Evolutionary conservation across 345 rosid genomes (phyloP).

Genomic region (Rhodamnia rubescens): DNA sequence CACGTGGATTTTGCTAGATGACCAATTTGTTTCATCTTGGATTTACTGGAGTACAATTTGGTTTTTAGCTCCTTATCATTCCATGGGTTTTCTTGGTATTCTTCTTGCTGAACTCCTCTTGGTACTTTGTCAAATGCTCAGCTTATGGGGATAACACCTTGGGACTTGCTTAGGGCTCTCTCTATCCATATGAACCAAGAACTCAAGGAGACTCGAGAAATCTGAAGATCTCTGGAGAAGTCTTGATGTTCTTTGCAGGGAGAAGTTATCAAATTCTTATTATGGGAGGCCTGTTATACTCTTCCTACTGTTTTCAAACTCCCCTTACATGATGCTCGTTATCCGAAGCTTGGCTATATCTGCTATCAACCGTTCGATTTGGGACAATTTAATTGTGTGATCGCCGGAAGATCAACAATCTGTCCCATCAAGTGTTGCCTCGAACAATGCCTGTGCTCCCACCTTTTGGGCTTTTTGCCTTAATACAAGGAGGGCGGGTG

Average conservation of each 20-base stretch:
- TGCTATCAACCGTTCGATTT: neutral
- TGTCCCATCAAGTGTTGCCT: neutral
- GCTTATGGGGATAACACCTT: neutral
- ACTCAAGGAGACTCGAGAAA: neutral
- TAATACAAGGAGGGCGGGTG: neutral
- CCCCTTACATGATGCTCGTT: neutral
- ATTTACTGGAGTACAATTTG: neutral
- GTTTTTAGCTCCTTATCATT: neutral
- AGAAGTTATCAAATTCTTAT: neutral
- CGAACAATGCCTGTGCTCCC: neutral
- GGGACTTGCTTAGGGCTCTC: neutral
- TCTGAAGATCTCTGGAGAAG: neutral
- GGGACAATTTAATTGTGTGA: neutral
- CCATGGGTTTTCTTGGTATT: neutral
- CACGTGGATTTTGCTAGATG: neutral
- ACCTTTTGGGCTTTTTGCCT: neutral
- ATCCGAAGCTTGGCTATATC: neutral
- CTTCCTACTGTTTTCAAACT: neutral
- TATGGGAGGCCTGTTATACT: neutral
- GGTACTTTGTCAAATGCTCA: neutral
- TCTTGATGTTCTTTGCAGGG: neutral
- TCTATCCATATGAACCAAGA: neutral
- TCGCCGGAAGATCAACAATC: neutral
- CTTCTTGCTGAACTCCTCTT: neutral
- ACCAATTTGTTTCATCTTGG: neutral